phyloP scores from a whole-genome alignment of 2,329 filamentous ascomycete species.

The Thyridium curvatum region DNA sequence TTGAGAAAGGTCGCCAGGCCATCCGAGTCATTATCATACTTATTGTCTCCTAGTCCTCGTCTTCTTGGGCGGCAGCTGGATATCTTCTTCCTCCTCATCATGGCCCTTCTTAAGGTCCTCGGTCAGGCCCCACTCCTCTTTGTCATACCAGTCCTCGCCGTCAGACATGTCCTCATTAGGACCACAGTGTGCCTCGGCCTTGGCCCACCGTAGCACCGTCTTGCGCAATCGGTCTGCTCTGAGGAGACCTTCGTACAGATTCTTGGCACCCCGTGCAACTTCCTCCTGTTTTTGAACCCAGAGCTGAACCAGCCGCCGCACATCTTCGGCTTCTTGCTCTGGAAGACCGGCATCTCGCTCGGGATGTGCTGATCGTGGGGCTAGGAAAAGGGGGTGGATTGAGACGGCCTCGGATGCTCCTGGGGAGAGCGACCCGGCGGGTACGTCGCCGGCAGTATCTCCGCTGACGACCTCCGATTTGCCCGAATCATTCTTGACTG shows the following conservation, averaged over 20 bases:
- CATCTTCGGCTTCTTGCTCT: conserved; percentile 68
- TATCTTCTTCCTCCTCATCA: conserved; percentile 76
- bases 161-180: conserved; percentile 71
- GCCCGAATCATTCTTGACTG: too few species aligned
- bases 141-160: conserved; percentile 85
- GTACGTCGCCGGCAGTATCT: conserved; percentile 2
- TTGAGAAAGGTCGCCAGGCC: too few species aligned
- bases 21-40: too few species aligned
- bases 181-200: conserved; percentile 68
- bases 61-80: conserved; percentile 52
- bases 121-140: conserved; percentile 69
- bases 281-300: conserved; percentile 86
- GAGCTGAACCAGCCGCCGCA: conserved; percentile 64
- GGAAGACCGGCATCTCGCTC: conserved; percentile 70
- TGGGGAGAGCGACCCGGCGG: conserved; percentile 5
- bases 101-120: conserved; percentile 76
- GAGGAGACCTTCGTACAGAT: conserved; percentile 64
- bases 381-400: conserved; percentile 69
- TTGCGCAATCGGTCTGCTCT: conserved; percentile 66
- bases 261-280: conserved; percentile 63
- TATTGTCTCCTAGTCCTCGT: conserved; percentile 46
- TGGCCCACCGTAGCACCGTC: conserved; percentile 67
- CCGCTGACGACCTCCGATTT: too few species aligned
- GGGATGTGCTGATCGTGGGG: conserved; percentile 53
- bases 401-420: conserved; percentile 35